Base-by-base conservation (phyloP, 2,329 filamentous ascomycete species). In the Colletotrichum phormii region DNA sequence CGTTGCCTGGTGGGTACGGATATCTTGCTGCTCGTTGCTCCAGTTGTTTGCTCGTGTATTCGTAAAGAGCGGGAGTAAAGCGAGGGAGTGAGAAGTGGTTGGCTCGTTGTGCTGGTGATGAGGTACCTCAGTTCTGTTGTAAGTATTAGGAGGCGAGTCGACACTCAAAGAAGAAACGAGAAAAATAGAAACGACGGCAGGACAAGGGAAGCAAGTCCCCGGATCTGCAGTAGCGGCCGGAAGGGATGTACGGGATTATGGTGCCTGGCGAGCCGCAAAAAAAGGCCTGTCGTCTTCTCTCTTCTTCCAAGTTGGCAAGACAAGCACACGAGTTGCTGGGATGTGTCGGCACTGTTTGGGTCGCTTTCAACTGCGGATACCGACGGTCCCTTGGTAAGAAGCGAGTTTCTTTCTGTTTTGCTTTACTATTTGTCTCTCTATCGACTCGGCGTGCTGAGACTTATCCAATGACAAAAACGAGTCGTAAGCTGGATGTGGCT, bases 401-500 rank as follows among this genome's bases (percentile, higher is more conserved):
- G 42, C 42, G 42, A 49, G 42, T 18, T 49, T 8, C 8, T 35
- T 18, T n/a, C 42, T 49, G 42, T 18, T 49, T 29, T 29, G 26
- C 26, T 29, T 29, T 49, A 18, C 18, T 18, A 15, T 15, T 42
- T 42, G 37, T 18, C 37, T 42, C 37, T 42, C 37, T 42, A 15
- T 42, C 37, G 37, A 42, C 37, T 49, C n/a, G 42, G 18, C 18
- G 42, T 18, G 18, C 22, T 42, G 26, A 62, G 33, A 61, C 24
- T 49, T 33, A 22, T 57, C 58, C 64, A 70, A 73, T 67, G 71
- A 67, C 71, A 37, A 73, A 73, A 67, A 61, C 61, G 51, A 73
- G 67, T 73, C 71, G 71, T 73, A 55, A 73, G 71, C 71, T 59
- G 62, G 35, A 42, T 18, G 67, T 37, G 71, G 71, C 71, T 73